phyloP scores from a whole-genome alignment of 73 alveolate species.

The Vitrella brassicaformis region DNA sequence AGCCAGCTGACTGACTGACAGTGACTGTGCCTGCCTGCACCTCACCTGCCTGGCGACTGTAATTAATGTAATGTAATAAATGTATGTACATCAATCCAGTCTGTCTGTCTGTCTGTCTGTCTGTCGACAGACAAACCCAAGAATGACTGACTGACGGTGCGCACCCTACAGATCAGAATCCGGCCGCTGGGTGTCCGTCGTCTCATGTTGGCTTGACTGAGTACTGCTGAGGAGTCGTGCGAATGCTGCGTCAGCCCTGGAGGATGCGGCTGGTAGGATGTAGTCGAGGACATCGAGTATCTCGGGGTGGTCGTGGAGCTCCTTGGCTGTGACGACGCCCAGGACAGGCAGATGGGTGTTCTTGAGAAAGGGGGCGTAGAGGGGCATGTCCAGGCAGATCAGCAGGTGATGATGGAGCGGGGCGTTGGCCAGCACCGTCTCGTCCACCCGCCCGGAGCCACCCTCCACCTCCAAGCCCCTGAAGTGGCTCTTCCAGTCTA shows the following conservation, averaged over 20 bases:
- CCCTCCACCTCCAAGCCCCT: background rate
- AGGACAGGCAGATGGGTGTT: background rate
- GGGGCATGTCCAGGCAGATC: background rate
- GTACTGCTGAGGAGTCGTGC: too few relatives aligned
- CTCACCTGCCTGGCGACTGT: too few relatives aligned
- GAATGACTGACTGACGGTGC: too few relatives aligned
- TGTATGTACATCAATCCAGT: too few relatives aligned
- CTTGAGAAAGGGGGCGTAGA: background rate
- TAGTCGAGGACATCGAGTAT: background rate
- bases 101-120: too few relatives aligned
- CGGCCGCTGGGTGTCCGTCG: too few relatives aligned
- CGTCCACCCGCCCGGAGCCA: background rate
- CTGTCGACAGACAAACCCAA: too few relatives aligned
- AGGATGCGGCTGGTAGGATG: background rate
- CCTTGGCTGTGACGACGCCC: background rate
- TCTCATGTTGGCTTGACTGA: too few relatives aligned
- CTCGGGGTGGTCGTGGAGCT: background rate
- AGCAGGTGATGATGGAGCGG: background rate
- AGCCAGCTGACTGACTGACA: too few relatives aligned
- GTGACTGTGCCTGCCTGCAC: too few relatives aligned
- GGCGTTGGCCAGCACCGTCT: background rate
- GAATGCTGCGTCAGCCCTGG: background rate
- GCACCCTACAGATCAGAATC: too few relatives aligned
- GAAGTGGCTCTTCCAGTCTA: background rate
- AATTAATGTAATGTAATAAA: too few relatives aligned